Evolutionary conservation across 768 basidiomycete species (phyloP).

Genomic region (Podaxis sp.): DNA sequence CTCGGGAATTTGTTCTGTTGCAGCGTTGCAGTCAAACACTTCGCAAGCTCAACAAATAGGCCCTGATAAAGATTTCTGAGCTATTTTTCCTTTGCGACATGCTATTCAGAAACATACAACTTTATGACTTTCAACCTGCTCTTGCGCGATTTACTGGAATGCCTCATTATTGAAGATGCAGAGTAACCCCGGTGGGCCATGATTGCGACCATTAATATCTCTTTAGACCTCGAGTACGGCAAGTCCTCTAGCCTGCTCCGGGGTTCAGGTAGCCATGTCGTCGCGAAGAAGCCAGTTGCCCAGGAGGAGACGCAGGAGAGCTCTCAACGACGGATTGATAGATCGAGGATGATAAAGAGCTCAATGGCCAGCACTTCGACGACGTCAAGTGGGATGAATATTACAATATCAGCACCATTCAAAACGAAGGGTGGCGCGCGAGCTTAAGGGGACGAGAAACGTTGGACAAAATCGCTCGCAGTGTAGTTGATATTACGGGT

Average conservation of each 20-base stretch:
- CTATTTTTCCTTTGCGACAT: conserved; percentile 94
- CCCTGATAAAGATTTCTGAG: conserved; percentile 69
- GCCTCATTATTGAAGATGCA: conserved; percentile 76
- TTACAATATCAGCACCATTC: background rate
- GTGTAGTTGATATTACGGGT: conserved; percentile 63
- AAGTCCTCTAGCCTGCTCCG: conserved; percentile 66
- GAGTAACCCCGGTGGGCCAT: conserved; percentile 92
- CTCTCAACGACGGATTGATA: conserved; percentile 67
- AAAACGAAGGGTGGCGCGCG: conserved; percentile 3
- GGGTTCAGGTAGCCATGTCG: conserved; percentile 39
- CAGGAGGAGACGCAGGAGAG: conserved; percentile 57
- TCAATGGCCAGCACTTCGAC: background rate
- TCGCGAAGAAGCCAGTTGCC: conserved; percentile 43
- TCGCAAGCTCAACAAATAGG: conserved; percentile 70
- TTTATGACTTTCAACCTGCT: conserved; percentile 85
- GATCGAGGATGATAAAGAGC: conserved; percentile 75
- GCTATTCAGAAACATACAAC: conserved; percentile 93
- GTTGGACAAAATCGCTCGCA: conserved; percentile 75
- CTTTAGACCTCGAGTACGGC: conserved; percentile 86
- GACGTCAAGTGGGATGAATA: background rate
- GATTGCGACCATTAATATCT: conserved; percentile 88
- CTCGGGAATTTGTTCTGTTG: conserved; percentile 85
- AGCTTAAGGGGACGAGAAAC: conserved; percentile 23
- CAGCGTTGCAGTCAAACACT: conserved; percentile 82
- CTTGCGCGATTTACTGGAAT: conserved; percentile 83